Evolutionary conservation across 257 asterid genomes (phyloP).

Genomic region (Solanum bulbocastanum): DNA sequence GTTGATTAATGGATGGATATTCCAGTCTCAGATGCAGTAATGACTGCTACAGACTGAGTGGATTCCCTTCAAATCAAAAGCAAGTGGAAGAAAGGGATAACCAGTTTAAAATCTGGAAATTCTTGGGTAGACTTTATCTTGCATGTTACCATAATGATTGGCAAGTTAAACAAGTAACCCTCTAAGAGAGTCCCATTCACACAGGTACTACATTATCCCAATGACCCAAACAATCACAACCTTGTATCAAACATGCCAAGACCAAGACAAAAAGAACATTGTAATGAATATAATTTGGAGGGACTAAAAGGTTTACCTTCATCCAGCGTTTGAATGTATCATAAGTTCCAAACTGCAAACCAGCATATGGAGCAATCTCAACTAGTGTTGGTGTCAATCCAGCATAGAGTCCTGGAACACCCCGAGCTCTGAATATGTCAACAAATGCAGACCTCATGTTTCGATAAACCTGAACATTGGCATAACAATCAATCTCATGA

Average conservation of each 20-base stretch:
- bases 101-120: not conserved
- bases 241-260: not conserved
- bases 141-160: not conserved
- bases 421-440: conserved; percentile 47
- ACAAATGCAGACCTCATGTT: conserved; percentile 79
- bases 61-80: not conserved
- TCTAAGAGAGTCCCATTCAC: not conserved
- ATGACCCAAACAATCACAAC: not conserved
- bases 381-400: conserved; percentile 88
- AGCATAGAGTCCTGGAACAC: conserved; percentile 73
- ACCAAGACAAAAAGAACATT: not conserved
- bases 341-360: conserved; percentile 86
- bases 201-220: not conserved
- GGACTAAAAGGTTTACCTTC: conserved; percentile 25
- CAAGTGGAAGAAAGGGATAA: not conserved
- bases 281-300: not conserved
- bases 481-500: conserved; percentile 7
- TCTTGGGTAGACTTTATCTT: not conserved
- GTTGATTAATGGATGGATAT: not conserved
- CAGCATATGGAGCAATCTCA: conserved; percentile 91
- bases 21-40: not conserved
- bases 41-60: not conserved
- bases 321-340: conserved; percentile 93
- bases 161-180: not conserved
- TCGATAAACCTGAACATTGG: conserved; percentile 57